A percentile compares a stretch with the other conserved stretches of the same genome.
These are phyloP conservation scores for Bothriochloa decipiens DNA, from an alignment of 176 grass and related monocot genomes.

Conservation along the genomic window DNA sequence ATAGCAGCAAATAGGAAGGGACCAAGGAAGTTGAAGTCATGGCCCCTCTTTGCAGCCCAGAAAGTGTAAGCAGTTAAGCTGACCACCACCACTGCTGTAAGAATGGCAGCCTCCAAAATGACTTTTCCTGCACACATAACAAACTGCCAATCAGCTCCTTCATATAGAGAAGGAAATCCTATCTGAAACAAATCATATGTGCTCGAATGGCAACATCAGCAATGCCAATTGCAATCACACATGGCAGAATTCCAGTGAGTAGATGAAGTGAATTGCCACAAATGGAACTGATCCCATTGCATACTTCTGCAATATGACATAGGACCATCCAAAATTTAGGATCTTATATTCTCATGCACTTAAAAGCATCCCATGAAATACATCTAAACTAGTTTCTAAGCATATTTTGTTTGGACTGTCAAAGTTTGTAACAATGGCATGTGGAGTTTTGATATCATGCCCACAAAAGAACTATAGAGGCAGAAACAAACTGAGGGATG, in stretches of 20 bases:
- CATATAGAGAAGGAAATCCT: background rate
- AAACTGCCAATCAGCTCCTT: conserved; percentile 5
- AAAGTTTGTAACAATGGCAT: background rate
- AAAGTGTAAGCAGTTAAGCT: conserved; percentile 90
- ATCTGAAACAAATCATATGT: background rate
- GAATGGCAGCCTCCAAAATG: conserved; percentile 79
- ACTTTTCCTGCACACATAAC: conserved; percentile 68
- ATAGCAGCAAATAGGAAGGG: conserved; percentile 77
- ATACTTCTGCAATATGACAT: background rate
- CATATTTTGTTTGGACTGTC: background rate
- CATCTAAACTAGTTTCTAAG: conserved; percentile 10
- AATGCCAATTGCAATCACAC: conserved; percentile 8
- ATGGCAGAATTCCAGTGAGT: background rate
- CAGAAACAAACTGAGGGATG: background rate
- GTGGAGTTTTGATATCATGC: background rate
- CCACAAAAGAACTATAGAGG: background rate
- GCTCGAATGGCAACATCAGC: background rate
- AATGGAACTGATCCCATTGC: conserved; percentile 4
- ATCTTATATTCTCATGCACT: background rate
- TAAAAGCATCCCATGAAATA: background rate
- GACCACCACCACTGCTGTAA: conserved; percentile 76
- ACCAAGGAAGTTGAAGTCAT: conserved; percentile 80
- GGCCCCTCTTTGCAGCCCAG: conserved; percentile 86
- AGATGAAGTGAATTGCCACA: background rate
- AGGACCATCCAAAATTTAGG: background rate